A percentile compares a stretch with the other conserved stretches of the same genome.
These are phyloP conservation scores for Lactarius hengduanensis DNA, from an alignment of 768 basidiomycete genomes.

Conservation along the genomic window DNA sequence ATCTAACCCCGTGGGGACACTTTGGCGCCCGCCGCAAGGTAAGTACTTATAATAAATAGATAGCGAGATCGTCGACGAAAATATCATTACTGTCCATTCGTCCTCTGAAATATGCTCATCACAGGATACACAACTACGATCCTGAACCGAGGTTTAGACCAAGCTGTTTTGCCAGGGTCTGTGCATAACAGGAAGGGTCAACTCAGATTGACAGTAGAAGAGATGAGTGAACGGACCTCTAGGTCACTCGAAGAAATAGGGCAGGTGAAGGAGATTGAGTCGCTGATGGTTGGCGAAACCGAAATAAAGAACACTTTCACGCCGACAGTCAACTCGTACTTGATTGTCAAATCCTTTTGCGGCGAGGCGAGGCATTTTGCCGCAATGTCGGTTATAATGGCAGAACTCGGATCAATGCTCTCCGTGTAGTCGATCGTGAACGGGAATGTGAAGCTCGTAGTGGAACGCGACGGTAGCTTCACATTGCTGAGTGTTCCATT, in stretches of 20 bases:
- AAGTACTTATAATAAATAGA: neutral
- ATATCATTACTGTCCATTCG: constrained; percentile 7
- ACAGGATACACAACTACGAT: neutral
- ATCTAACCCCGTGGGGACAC: neutral
- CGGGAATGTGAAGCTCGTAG: constrained; percentile 73
- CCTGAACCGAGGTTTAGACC: neutral
- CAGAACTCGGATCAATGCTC: constrained; percentile 48
- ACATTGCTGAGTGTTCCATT: constrained; percentile 51
- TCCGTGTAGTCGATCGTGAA: constrained; percentile 64
- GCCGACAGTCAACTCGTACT: constrained; percentile 71
- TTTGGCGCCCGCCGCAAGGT: neutral
- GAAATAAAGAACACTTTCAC: constrained; percentile 63
- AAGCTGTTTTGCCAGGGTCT: neutral
- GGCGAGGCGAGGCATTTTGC: constrained; percentile 51
- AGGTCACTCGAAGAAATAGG: constrained; percentile 47
- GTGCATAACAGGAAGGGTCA: constrained; percentile 1
- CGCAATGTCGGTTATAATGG: constrained; percentile 61
- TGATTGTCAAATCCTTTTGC: constrained; percentile 51
- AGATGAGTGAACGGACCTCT: constrained; percentile 31
- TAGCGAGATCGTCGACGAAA: neutral
- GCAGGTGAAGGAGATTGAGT: constrained; percentile 60
- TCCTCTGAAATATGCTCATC: neutral
- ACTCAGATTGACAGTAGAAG: neutral
- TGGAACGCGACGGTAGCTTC: constrained; percentile 46
- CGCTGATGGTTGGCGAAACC: constrained; percentile 64